Percentiles rank a stretch among this genome's conserved stretches.
phyloP scores from a whole-genome alignment of 805 yeast species.

The Candida gorgasii region DNA sequence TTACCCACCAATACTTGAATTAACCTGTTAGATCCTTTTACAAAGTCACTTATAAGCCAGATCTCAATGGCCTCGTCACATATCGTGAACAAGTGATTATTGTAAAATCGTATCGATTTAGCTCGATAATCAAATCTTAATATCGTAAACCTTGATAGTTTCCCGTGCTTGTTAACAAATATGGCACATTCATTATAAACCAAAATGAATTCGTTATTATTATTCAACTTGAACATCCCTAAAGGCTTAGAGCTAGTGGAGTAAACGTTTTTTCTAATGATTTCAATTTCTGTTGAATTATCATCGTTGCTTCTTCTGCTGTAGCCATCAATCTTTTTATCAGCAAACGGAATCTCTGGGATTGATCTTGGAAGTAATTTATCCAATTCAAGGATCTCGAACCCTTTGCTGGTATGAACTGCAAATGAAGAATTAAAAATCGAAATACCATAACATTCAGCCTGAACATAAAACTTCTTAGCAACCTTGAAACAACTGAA shows the following conservation, averaged over 20 bases:
- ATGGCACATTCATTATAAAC: slow-evolving; percentile 74
- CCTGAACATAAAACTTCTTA: slow-evolving; percentile 50
- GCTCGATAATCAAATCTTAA: slow-evolving; percentile 46
- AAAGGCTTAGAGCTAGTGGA: slow-evolving; percentile 51
- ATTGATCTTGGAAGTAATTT: slow-evolving; percentile 56
- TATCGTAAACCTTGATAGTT: slow-evolving; percentile 45
- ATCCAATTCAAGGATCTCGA: slow-evolving; percentile 63
- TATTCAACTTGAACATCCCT: slow-evolving; percentile 62
- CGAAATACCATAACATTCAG: slow-evolving; percentile 61
- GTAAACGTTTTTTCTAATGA: slow-evolving; percentile 40
- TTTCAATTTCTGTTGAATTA: slow-evolving; percentile 28
- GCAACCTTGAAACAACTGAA: slow-evolving; percentile 39
- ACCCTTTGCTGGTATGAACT: slow-evolving; percentile 65
- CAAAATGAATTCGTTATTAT: slow-evolving; percentile 54
- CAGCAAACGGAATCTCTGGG: slow-evolving; percentile 48
- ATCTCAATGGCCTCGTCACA: slow-evolving; percentile 72
- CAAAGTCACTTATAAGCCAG: slow-evolving; percentile 54
- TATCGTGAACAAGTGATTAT: slow-evolving; percentile 43
- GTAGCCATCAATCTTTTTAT: slow-evolving; percentile 30
- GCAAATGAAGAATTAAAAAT: slow-evolving; percentile 67
- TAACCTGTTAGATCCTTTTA: slow-evolving; percentile 47
- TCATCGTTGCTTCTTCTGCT: slow-evolving; percentile 17
- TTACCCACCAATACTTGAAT: slow-evolving; percentile 74
- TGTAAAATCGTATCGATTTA: slow-evolving; percentile 31
- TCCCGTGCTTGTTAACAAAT: slow-evolving; percentile 60